phyloP scores from a whole-genome alignment of 495 filamentous ascomycete genomes.

The Podospora appendiculata region DNA sequence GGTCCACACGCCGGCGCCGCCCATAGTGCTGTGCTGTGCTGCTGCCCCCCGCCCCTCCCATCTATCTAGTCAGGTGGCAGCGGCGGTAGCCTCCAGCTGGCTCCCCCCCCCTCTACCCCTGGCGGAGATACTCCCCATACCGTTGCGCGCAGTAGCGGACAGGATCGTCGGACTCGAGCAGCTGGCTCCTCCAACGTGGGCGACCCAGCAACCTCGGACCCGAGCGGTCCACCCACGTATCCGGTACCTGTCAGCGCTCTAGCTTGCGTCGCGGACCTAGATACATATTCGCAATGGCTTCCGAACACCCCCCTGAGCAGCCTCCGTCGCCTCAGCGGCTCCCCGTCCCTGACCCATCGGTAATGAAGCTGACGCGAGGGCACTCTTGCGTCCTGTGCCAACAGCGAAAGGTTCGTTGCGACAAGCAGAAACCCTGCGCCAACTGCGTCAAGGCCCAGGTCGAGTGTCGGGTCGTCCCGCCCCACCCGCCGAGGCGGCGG shows the following conservation, averaged over 20 bases:
- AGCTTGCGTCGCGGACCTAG: not conserved
- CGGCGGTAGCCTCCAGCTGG: too few species aligned
- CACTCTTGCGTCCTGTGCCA: conserved; percentile 60
- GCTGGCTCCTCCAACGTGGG: too few species aligned
- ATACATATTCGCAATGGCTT: conserved; percentile 15
- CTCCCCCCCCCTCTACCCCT: too few species aligned
- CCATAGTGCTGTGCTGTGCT: too few species aligned
- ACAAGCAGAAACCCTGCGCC: conserved; percentile 56
- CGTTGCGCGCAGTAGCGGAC: too few species aligned
- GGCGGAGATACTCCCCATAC: too few species aligned
- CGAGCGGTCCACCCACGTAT: conserved; percentile 5
- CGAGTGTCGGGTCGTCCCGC: conserved; percentile 54
- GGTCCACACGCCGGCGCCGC: too few species aligned
- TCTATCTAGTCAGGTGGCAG: too few species aligned
- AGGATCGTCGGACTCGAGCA: too few species aligned
- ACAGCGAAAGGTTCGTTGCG: conserved; percentile 61
- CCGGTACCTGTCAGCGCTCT: conserved; percentile 2
- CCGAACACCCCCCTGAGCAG: conserved; percentile 24
- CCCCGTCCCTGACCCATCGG: conserved; percentile 24
- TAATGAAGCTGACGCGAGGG: conserved; percentile 43
- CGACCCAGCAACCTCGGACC: conserved; percentile 4
- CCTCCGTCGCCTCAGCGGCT: conserved; percentile 25
- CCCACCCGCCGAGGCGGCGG: conserved; percentile 49
- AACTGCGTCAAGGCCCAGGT: conserved; percentile 55
- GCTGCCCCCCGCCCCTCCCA: too few species aligned